Conservation (phyloP, 345 rosid genomes). For the Iberis pinnata region DNA sequence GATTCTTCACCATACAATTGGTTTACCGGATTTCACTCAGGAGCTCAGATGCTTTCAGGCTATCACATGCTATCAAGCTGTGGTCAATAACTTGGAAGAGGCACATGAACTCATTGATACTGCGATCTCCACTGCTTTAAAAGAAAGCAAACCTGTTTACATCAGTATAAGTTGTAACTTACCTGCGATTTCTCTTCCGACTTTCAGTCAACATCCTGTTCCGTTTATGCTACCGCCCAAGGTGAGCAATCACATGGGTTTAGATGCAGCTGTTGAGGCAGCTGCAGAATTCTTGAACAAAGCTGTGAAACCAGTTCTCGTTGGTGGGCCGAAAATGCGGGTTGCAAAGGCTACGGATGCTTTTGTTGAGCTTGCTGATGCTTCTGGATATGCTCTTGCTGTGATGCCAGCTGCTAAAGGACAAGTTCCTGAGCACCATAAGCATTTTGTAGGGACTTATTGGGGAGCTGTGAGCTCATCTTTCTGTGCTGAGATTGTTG, state of each 20-base stretch:
- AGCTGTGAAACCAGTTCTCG: constrained; percentile 53
- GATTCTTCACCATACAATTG: constrained; percentile 60
- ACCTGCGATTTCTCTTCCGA: constrained; percentile 43
- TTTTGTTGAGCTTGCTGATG: constrained; percentile 46
- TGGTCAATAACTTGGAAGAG: constrained; percentile 49
- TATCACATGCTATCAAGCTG: constrained; percentile 52
- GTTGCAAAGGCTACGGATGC: constrained; percentile 40
- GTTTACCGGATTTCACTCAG: constrained; percentile 54
- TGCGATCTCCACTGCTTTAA: constrained; percentile 44
- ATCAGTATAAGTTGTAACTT: constrained; percentile 55
- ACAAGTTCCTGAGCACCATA: constrained; percentile 47
- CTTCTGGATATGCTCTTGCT: constrained; percentile 45
- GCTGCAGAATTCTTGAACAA: constrained; percentile 48
- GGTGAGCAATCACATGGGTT: constrained; percentile 37
- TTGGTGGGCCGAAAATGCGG: constrained; percentile 47
- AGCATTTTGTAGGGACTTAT: constrained; percentile 48
- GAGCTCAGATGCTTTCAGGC: constrained; percentile 57
- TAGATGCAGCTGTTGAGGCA: constrained; percentile 51
- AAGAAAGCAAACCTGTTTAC: constrained; percentile 66
- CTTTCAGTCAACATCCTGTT: constrained; percentile 41
- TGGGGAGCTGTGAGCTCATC: constrained; percentile 55
- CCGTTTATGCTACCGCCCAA: constrained; percentile 38
- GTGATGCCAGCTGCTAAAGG: constrained; percentile 63
- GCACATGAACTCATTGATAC: constrained; percentile 53
- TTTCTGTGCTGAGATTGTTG: constrained; percentile 49